Base-by-base conservation (phyloP, 352 stramenopile species). In the Globisporangium splendens region DNA sequence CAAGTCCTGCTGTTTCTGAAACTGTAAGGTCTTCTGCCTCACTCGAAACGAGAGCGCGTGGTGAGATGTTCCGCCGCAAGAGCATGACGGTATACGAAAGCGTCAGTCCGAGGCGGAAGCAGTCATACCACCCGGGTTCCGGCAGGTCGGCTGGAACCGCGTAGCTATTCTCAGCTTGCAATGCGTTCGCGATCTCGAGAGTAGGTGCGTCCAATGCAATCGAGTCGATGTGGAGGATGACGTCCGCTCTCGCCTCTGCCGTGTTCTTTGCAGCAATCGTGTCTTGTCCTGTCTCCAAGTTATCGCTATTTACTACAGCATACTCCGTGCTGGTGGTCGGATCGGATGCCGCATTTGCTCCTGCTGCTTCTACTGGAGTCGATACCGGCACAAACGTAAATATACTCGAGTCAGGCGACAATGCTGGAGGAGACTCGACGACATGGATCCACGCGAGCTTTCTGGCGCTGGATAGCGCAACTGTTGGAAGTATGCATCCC, bases 401-500 rank as follows among this genome's bases (percentile, higher is more conserved):
- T 42, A 89, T 88, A 44, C 65, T 86, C 35, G 73, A 68, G 13
- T 69, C 69, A 10, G 62, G 15, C 0, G 57, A 15, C 7, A 43
- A n/a, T 3, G 57, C 56, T 7, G 48, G 15, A 2, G 50, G 7
- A 56, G 52, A 2, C 28, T 35, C 28, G 8, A 74, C 41, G 0
- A 69, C 59, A 12, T 70, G 68, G 17, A 75, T 68, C 79, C 79
- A 89, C 1, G 79, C 79, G 24, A 76, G 59, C 58, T 82, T 82
- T 35, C 50, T 46, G 17, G 46, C 12, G 42, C 21, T 38, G 17
- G 28, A 10, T 10, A 35, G 5, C 28, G 28, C 28, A 35, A 8
- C 7, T 8, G 8, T 10, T 8, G 10, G 10, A 8, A 35, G 28
- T 10, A 8, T 8, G 8, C 10, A 8, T 4, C 10, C 28, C 28